A percentile compares a stretch with the other conserved stretches of the same genome.
Evolutionary conservation across 176 grass and related monocot genomes (phyloP).

Genomic region (Avena insularis): DNA sequence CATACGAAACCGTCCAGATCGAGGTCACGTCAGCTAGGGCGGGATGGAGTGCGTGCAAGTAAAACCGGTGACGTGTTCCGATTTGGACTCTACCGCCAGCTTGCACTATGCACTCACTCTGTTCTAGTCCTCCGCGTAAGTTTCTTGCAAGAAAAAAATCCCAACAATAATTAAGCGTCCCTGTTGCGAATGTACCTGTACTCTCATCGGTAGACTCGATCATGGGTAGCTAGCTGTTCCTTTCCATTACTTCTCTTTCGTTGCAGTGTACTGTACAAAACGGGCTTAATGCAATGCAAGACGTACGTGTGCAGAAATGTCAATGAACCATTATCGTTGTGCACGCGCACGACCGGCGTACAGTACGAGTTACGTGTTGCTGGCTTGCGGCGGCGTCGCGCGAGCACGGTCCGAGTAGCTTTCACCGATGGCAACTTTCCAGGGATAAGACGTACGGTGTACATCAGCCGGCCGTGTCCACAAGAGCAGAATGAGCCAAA

Average conservation of each 20-base stretch:
- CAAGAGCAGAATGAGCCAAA: background rate
- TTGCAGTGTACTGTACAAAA: background rate
- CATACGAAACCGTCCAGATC: background rate
- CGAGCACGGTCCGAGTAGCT: background rate
- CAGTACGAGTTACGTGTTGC: background rate
- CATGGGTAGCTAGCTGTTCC: background rate
- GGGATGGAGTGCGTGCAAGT: background rate
- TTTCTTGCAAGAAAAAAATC: no score
- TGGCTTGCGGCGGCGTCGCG: background rate
- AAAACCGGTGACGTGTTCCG: background rate
- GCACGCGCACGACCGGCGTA: constrained; percentile 13
- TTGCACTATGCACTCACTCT: background rate
- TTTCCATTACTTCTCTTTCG: background rate
- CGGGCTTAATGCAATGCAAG: background rate
- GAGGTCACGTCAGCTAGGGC: background rate
- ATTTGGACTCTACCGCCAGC: background rate
- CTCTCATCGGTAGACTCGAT: background rate
- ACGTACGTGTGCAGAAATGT: background rate
- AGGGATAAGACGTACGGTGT: background rate
- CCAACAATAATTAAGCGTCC: background rate
- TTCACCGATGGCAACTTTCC: background rate
- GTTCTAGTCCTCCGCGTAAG: background rate
- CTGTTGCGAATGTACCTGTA: background rate
- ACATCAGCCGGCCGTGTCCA: background rate
- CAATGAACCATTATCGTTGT: background rate